Conservation (phyloP, 805 yeast genomes). For the Yarrowia alimentaria region DNA sequence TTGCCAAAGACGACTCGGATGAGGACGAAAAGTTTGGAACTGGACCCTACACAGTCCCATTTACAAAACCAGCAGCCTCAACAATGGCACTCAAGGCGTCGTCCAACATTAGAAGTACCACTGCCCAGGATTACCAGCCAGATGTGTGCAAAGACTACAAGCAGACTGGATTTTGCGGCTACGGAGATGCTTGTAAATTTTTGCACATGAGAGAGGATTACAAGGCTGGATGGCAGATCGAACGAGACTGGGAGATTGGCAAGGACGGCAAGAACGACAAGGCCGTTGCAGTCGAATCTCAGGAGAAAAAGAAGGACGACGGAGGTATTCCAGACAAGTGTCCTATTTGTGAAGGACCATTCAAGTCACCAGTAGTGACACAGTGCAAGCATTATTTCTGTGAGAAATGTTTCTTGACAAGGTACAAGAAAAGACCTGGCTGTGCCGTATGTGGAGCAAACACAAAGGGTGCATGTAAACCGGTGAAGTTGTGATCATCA, state of each 20-base stretch:
- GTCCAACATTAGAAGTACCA: slow-evolving; percentile 57
- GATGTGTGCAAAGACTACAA: slow-evolving; percentile 91
- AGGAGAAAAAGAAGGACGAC: slow-evolving; percentile 30
- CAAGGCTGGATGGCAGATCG: slow-evolving; percentile 63
- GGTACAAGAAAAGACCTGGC: slow-evolving; percentile 45
- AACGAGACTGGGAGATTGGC: slow-evolving; percentile 65
- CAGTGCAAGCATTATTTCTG: slow-evolving; percentile 66
- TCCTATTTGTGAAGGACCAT: slow-evolving; percentile 56
- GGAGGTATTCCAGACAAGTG: slow-evolving; percentile 56
- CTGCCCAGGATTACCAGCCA: slow-evolving; percentile 80
- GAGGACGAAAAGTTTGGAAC: background rate
- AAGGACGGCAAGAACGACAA: slow-evolving; percentile 30
- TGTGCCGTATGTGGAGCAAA: slow-evolving; percentile 61
- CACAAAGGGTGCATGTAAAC: slow-evolving; percentile 59
- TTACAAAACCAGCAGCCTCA: background rate
- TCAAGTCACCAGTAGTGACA: slow-evolving; percentile 56
- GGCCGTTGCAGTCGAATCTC: too few relatives aligned
- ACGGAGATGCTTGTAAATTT: slow-evolving; percentile 95
- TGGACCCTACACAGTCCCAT: slow-evolving; percentile 14
- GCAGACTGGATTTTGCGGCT: slow-evolving; percentile 93
- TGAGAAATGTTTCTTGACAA: slow-evolving; percentile 53
- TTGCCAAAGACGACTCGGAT: background rate
- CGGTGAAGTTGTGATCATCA: too few relatives aligned
- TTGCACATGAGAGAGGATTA: slow-evolving; percentile 86
- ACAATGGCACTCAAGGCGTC: slow-evolving; percentile 45